Evolutionary conservation across 768 basidiomycete species (phyloP), one percentile per base, ranked within the genome.

Genomic region (Rhodotorula diobovata): DNA sequence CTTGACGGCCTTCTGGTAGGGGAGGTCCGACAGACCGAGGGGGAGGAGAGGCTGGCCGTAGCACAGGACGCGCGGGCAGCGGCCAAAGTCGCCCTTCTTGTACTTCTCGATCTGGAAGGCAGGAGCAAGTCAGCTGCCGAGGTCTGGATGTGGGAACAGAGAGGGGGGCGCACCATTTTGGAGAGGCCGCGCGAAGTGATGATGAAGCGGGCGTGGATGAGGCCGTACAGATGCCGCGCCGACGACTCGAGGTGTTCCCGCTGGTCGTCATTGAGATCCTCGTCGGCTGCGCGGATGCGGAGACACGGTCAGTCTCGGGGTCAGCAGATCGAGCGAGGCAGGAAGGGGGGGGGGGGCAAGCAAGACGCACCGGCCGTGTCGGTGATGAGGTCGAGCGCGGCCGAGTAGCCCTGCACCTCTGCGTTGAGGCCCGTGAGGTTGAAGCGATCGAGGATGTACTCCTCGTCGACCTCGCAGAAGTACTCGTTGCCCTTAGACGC

Each of bases 381-480:
- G 4, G 93, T 96, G 66, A 99, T 97, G 67, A 99, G 85, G 80
- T 98, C 94, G 62, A 98, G 83, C 0, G 96, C 96, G 77, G 95
- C 89, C 0, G 89, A 82, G 78, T 99, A 99, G 81, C 96, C 93
- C 71, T 92, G 86, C 12, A 97, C 92, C 80, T 98, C 96, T 75
- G 90, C 90, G 82, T 97, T 96, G 63, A 98, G 85, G 9, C 96
- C 95, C 5, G 96, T 99, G 67, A 99, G 84, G 81, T 99, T 98
- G 86, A 99, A 97, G 63, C 94, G 87, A 82, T 98, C 95, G 66
- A 96, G 85, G 78, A 99, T 97, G 80, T 97, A 98, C 81, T 98
- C 95, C 79, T 98, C 96, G 80, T 97, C 96, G 72, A 98, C 93
- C 83, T 98, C 94, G 81, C 95, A 96, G 78, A 97, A 98, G 83